These are phyloP conservation scores for Chionographis japonica DNA, from an alignment of 106 monocot genomes.

Conservation along the genomic window DNA sequence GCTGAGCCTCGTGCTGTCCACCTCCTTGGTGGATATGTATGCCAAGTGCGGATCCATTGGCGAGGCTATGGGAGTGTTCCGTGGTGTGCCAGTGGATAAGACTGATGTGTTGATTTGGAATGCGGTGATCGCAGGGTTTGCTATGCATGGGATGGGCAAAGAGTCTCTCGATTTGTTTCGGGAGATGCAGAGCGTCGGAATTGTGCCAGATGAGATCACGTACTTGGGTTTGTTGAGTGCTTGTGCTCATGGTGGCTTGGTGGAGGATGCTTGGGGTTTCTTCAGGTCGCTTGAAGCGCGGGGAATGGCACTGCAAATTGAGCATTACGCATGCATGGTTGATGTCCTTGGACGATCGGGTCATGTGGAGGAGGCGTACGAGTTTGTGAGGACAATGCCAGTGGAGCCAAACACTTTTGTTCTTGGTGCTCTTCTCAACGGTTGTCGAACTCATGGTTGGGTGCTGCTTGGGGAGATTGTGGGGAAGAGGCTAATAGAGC, in stretches of 20 bases:
- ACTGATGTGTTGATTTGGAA: constrained; percentile 77
- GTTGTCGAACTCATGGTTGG: constrained; percentile 38
- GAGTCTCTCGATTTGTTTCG: constrained; percentile 41
- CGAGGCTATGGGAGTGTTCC: constrained; percentile 52
- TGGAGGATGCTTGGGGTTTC: constrained; percentile 53
- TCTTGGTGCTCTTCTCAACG: constrained; percentile 56
- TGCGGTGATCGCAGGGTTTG: constrained; percentile 53
- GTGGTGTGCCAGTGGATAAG: constrained; percentile 18
- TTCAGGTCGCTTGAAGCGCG: constrained; percentile 28
- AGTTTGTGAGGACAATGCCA: constrained; percentile 44
- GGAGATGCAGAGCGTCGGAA: constrained; percentile 33
- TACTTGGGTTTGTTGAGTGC: constrained; percentile 54
- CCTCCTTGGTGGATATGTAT: constrained; percentile 74
- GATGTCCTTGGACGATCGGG: constrained; percentile 63
- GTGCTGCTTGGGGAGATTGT: constrained; percentile 40
- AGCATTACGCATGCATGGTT: constrained; percentile 82
- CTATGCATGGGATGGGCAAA: constrained; percentile 47
- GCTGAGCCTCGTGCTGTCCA: constrained; percentile 29
- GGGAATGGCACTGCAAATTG: constrained; percentile 29
- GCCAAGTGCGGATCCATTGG: constrained; percentile 65
- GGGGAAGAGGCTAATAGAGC: constrained; percentile 43
- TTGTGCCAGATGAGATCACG: constrained; percentile 76
- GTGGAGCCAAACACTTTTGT: constrained; percentile 54
- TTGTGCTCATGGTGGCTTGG: constrained; percentile 65
- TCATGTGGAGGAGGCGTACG: constrained; percentile 38